Evolutionary conservation across 2,329 filamentous ascomycete genomes (phyloP), one percentile per base, ranked within the genome.

Genomic region (Colletotrichum sp.): DNA sequence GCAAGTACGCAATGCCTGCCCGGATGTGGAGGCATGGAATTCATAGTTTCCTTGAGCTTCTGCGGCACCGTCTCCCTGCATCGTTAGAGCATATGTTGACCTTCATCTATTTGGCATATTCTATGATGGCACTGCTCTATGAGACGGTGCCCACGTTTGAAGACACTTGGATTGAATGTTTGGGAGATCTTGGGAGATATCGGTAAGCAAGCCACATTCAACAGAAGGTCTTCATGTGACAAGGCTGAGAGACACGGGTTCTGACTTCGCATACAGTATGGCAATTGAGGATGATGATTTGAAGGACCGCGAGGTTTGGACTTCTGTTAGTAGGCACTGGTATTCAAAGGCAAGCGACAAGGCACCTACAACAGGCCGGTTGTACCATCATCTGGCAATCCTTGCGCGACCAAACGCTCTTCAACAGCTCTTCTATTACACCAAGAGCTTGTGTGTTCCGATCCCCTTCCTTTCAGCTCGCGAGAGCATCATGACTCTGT

Each of bases 11-110:
- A 0, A 98, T 98, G 95, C 96, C 96, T 0, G 95, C 95, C 0
- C 88, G 96, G 0, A 97, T 98, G 94, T 98, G 97, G 97, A 90
- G 95, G 0, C 95, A 98, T 79, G 96, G 95, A 0, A 98, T 98
- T 5, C 95, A 97, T 81, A 93, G 92, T 0, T 97, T 97, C 73
- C 87, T 98, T 0, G 95, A 98, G 78, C 83, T 97, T 1, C 83
- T 98, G 0, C 88, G 95, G 0, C 92, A 95, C 78, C 90, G 93
- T 4, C 86, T 98, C 0, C 96, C 96, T 0, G 89, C 88, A 0
- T 96, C 94, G 2, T 85, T 96, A 1, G 96, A 98, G 66, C 94
- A 97, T 71, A 98, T 98, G 96, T 86, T 98, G 0, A 92, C 93
- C 0, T 98, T 98, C 71, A 95, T 98, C 1, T 97, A 97, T 77